phyloP scores from a whole-genome alignment of 2,329 filamentous ascomycete genomes.

The Gaeumannomyces sp. region DNA sequence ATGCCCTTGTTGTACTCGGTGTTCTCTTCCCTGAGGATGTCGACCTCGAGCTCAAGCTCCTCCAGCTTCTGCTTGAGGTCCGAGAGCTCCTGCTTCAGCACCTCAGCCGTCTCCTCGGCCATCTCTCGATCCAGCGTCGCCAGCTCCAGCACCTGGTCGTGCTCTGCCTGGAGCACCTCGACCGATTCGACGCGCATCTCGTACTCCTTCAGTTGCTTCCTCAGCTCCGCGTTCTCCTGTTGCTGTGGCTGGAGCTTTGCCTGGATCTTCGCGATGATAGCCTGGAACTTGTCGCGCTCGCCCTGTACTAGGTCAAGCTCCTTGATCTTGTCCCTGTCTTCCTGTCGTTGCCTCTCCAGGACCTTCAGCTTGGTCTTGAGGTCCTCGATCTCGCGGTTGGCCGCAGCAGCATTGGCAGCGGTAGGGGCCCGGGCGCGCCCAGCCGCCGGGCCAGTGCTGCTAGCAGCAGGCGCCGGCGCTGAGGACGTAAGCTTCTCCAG shows the following conservation, averaged over 20 bases:
- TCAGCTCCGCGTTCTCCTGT: conserved; percentile 69
- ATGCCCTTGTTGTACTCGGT: conserved; percentile 77
- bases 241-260: conserved; percentile 81
- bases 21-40: conserved; percentile 83
- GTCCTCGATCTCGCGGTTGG: conserved; percentile 71
- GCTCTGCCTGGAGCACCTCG: conserved; percentile 71
- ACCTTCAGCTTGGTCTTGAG: conserved; percentile 81
- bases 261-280: conserved; percentile 85
- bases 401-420: conserved; percentile 41
- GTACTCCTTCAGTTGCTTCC: conserved; percentile 71
- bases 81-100: conserved; percentile 73
- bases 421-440: not conserved
- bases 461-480: conserved; percentile 8
- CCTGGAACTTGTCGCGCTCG: conserved; percentile 73
- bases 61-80: conserved; percentile 69
- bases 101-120: conserved; percentile 88
- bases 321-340: conserved; percentile 82
- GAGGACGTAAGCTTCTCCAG: conserved; percentile 43
- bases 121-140: conserved; percentile 89
- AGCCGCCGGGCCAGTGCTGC: conserved; percentile 8
- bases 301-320: conserved; percentile 67
- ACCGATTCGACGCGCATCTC: conserved; percentile 63
- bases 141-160: conserved; percentile 79
- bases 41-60: conserved; percentile 81
- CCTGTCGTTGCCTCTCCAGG: conserved; percentile 77